Evolutionary conservation across 306 rosid species (phyloP).

Genomic region (Cicer judaicum): DNA sequence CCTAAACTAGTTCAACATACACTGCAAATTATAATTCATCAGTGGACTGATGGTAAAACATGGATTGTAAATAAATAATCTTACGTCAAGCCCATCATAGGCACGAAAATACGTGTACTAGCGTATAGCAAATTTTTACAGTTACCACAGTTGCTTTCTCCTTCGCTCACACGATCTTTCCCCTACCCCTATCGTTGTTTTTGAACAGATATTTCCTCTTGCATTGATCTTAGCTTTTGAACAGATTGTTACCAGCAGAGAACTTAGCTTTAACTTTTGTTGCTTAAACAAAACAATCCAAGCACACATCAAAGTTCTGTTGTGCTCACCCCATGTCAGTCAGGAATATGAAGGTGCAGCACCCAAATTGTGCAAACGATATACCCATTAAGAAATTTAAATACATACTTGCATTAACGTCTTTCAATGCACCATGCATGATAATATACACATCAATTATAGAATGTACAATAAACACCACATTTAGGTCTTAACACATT

Average conservation of each 20-base stretch:
- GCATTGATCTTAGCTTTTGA: constrained; percentile 1
- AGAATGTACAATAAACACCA: constrained; percentile 38
- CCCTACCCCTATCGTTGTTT: no score
- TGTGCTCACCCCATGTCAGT: neutral
- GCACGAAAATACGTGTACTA: neutral
- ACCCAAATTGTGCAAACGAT: constrained; percentile 5
- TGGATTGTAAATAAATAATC: neutral
- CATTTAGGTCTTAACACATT: constrained; percentile 2
- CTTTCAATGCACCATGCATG: constrained; percentile 23
- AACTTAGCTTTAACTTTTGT: neutral
- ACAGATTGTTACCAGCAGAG: neutral
- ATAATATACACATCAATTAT: constrained; percentile 33
- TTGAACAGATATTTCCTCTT: neutral
- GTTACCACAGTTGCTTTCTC: neutral
- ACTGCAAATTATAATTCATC: neutral
- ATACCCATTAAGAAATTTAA: constrained; percentile 1
- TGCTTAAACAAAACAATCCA: constrained; percentile 1
- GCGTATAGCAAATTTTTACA: neutral
- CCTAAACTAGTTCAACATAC: neutral
- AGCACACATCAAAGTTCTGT: neutral
- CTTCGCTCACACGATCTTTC: neutral
- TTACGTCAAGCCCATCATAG: neutral
- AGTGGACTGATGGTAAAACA: neutral
- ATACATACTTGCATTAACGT: constrained; percentile 8
- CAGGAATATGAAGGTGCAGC: neutral